phyloP scores from a whole-genome alignment of 1,139 yeast species.

The Protomyces lactucae-debilis region DNA sequence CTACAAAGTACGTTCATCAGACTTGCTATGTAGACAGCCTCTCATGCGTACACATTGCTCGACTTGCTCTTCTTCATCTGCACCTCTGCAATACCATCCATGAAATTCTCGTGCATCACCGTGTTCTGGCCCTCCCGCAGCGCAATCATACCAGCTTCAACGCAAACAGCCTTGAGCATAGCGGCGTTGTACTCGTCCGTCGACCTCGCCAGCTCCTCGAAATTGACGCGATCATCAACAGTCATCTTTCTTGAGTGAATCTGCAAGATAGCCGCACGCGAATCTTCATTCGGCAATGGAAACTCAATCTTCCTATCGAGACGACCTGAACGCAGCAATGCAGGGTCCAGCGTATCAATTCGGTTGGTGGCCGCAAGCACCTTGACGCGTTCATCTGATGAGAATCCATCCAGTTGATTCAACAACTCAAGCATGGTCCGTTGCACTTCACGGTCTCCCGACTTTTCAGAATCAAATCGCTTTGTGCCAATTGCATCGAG shows the following conservation, averaged over 20 bases:
- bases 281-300: slow-evolving; percentile 95
- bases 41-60: slow-evolving; percentile 86
- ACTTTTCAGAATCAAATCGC: slow-evolving; percentile 94
- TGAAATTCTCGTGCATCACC: slow-evolving; percentile 95
- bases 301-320: slow-evolving; percentile 96
- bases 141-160: slow-evolving; percentile 99
- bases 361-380: slow-evolving; percentile 97
- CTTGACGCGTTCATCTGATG: slow-evolving; percentile 95
- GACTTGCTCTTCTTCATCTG: slow-evolving; percentile 95
- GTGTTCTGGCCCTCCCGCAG: slow-evolving; percentile 87
- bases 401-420: slow-evolving; percentile 96
- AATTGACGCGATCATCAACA: slow-evolving; percentile 85
- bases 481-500: slow-evolving; percentile 98
- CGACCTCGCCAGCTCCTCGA: slow-evolving; percentile 97
- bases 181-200: slow-evolving; percentile 99
- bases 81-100: slow-evolving; percentile 96
- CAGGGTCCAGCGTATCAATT: slow-evolving; percentile 96
- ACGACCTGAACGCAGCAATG: slow-evolving; percentile 93
- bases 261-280: slow-evolving; percentile 86
- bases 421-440: slow-evolving; percentile 97
- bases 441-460: slow-evolving; percentile 98
- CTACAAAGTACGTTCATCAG: too few relatives aligned
- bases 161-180: slow-evolving; percentile 95
- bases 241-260: slow-evolving; percentile 97
- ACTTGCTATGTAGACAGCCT: not conserved